phyloP scores from a whole-genome alignment of 176 grass and related monocot genomes.

The bread wheat (Triticum aestivum) region DNA sequence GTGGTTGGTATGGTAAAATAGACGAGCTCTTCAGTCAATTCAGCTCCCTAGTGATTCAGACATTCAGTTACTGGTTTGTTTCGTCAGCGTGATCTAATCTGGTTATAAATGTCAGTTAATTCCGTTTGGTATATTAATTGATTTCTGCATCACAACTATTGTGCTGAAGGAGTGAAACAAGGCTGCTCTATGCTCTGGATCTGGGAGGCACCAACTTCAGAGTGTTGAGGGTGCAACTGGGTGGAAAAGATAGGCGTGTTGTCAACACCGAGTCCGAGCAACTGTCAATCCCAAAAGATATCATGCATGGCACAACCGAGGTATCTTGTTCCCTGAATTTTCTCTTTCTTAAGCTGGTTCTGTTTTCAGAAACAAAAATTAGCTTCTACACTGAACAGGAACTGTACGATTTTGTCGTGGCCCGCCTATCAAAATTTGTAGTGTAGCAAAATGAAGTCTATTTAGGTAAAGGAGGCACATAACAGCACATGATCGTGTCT shows the following conservation, averaged over 20 bases:
- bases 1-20: neutral
- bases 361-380: no score
- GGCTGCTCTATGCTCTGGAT: slow-evolving; percentile 11
- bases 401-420: no score
- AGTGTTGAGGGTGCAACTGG: slow-evolving; percentile 54
- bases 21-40: neutral
- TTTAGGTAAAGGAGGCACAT: no score
- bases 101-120: neutral
- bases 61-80: neutral
- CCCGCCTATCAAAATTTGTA: no score
- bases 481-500: no score
- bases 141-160: neutral
- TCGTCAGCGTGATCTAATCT: no score
- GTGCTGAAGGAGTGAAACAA: no score
- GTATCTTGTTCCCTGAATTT: neutral
- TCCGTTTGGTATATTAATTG: neutral
- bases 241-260: slow-evolving; percentile 40
- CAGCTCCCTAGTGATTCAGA: neutral
- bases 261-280: slow-evolving; percentile 39
- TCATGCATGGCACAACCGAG: slow-evolving; percentile 41
- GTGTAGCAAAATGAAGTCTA: no score
- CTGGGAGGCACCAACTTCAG: slow-evolving; percentile 58
- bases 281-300: slow-evolving; percentile 44
- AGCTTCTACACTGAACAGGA: no score
- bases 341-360: neutral